phyloP scores from a whole-genome alignment of 139 green algal species.

The Edaphochlamys debaryana region DNA sequence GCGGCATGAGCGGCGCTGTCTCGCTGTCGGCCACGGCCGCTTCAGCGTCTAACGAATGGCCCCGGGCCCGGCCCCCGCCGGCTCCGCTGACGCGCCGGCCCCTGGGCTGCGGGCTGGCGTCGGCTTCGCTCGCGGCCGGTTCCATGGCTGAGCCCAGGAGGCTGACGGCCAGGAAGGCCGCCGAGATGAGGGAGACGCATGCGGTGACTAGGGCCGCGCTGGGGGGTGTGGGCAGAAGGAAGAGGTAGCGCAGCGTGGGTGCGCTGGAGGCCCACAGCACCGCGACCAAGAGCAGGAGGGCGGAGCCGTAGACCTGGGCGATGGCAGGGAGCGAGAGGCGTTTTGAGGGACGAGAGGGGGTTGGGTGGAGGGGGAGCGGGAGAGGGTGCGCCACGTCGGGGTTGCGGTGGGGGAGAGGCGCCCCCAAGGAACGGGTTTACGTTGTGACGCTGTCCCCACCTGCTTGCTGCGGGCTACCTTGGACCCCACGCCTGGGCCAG shows the following conservation, averaged over 20 bases:
- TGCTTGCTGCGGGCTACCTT: too few relatives aligned
- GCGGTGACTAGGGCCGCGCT: constrained; percentile 24
- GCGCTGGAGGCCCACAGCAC: constrained; percentile 26
- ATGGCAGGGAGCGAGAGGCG: neutral
- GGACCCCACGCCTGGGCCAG: too few relatives aligned
- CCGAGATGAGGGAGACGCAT: constrained; percentile 3
- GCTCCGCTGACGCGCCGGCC: neutral
- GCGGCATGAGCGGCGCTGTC: too few relatives aligned
- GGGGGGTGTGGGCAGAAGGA: constrained; percentile 26
- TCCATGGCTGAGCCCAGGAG: constrained; percentile 17
- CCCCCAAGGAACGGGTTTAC: too few relatives aligned
- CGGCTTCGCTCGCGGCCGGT: neutral
- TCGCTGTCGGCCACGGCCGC: too few relatives aligned
- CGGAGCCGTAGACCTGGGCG: constrained; percentile 6
- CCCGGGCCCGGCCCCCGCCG: too few relatives aligned
- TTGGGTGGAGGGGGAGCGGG: too few relatives aligned
- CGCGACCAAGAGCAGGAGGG: constrained; percentile 4
- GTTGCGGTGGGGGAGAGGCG: too few relatives aligned
- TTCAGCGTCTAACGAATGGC: too few relatives aligned
- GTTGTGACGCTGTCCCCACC: too few relatives aligned
- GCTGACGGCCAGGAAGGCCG: neutral
- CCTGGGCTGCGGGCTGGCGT: too few relatives aligned
- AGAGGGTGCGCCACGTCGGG: too few relatives aligned
- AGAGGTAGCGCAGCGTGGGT: constrained; percentile 22
- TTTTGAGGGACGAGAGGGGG: neutral